Evolutionary conservation across 2,329 filamentous ascomycete genomes (phyloP).

Genomic region (Fusarium bactridioides): DNA sequence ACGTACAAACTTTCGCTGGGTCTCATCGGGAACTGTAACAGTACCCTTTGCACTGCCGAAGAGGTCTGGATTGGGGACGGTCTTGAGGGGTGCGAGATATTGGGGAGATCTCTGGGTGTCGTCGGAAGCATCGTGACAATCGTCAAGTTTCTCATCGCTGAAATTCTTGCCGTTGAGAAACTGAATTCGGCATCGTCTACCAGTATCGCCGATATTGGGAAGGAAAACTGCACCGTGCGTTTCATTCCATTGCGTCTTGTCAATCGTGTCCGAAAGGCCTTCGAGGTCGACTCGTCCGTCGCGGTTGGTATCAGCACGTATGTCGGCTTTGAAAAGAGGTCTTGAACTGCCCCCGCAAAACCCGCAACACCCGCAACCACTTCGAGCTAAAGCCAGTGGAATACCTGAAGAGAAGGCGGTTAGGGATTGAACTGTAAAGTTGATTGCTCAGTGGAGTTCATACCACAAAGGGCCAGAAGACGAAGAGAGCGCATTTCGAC

Average conservation of each 20-base stretch:
- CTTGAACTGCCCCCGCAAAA: too few species aligned
- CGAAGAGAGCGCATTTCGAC: not conserved
- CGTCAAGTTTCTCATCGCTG: constrained; percentile 31
- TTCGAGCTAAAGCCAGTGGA: not conserved
- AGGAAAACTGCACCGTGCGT: constrained; percentile 46
- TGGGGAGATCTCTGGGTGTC: constrained; percentile 41
- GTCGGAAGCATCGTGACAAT: constrained; percentile 47
- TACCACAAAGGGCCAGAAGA: not conserved
- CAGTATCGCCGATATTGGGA: constrained; percentile 46
- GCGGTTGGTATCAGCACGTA: constrained; percentile 47
- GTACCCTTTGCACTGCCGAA: constrained; percentile 6
- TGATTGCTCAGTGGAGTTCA: rapidly evolving
- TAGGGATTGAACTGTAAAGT: not conserved
- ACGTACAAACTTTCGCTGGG: constrained; percentile 28
- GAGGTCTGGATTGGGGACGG: constrained; percentile 33
- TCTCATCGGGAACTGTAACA: constrained; percentile 4
- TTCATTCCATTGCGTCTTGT: constrained; percentile 38
- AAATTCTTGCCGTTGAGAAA: not conserved
- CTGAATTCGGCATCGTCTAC: constrained; percentile 36
- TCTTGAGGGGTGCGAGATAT: constrained; percentile 44
- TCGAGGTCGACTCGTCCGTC: constrained; percentile 43
- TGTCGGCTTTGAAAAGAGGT: not conserved
- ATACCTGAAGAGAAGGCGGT: not conserved
- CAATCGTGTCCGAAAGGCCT: constrained; percentile 15
- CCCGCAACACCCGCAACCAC: too few species aligned